Conservation (phyloP, 2,329 filamentous ascomycete species). For the Pseudocercospora eumusae region DNA sequence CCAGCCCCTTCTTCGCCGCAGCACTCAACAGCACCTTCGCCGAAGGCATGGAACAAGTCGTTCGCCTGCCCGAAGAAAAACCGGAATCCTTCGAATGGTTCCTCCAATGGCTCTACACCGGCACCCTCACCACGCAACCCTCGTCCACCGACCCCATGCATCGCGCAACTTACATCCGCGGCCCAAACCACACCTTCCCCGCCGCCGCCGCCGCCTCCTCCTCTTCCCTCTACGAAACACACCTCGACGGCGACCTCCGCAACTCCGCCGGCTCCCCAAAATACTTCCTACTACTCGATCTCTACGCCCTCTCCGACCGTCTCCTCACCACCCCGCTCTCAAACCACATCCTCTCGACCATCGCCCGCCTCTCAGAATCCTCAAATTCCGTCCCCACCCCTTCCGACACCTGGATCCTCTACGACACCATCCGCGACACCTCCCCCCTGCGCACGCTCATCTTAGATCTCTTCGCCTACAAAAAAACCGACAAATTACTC, state of each 20-base stretch:
- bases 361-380: slow-evolving; percentile 48
- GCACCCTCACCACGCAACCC: slow-evolving; percentile 36
- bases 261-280: slow-evolving; percentile 52
- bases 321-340: slow-evolving; percentile 49
- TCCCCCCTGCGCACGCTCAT: slow-evolving; percentile 46
- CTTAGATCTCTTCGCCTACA: slow-evolving; percentile 55
- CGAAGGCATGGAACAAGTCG: slow-evolving; percentile 47
- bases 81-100: slow-evolving; percentile 53
- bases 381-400: slow-evolving; percentile 55
- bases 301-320: slow-evolving; percentile 51
- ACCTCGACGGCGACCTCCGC: slow-evolving; percentile 42
- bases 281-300: slow-evolving; percentile 53
- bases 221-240: slow-evolving; percentile 20
- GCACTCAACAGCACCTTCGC: slow-evolving; percentile 52
- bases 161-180: slow-evolving; percentile 7
- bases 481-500: slow-evolving; percentile 54
- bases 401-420: slow-evolving; percentile 51
- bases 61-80: slow-evolving; percentile 49
- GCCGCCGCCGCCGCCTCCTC: background rate
- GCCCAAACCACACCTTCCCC: slow-evolving; percentile 12
- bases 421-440: slow-evolving; percentile 46
- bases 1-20: slow-evolving; percentile 55
- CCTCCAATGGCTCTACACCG: slow-evolving; percentile 55
- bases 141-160: slow-evolving; percentile 14
- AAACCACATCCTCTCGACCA: slow-evolving; percentile 48